phyloP scores from a whole-genome alignment of 176 grass and related monocot genomes.

The Calamus simplicifolius region DNA sequence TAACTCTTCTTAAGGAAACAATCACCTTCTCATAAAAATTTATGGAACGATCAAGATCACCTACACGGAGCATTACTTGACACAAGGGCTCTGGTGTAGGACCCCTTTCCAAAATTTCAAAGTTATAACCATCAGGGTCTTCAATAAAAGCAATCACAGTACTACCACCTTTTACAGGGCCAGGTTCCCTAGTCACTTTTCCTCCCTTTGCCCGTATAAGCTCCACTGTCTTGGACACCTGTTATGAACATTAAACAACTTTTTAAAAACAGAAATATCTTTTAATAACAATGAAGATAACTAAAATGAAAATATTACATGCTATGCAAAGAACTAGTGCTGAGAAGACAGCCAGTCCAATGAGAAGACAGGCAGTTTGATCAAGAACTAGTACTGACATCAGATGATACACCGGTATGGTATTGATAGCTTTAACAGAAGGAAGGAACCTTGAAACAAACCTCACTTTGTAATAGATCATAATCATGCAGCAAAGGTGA shows the following conservation, averaged over 20 bases:
- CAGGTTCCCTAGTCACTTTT: conserved; percentile 83
- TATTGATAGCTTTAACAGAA: too few relatives aligned
- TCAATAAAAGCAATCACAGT: conserved; percentile 85
- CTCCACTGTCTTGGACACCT: conserved; percentile 90
- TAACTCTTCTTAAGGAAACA: not conserved
- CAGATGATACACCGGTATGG: too few relatives aligned
- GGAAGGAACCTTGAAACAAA: too few relatives aligned
- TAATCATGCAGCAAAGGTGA: too few relatives aligned
- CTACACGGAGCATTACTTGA: conserved; percentile 97
- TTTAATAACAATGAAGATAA: too few relatives aligned
- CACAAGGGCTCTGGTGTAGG: conserved; percentile 87
- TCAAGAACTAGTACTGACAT: too few relatives aligned
- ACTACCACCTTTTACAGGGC: conserved; percentile 76
- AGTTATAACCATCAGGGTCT: conserved; percentile 95
- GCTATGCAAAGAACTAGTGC: too few relatives aligned
- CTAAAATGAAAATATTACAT: too few relatives aligned
- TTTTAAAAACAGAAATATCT: too few relatives aligned
- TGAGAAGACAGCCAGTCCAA: too few relatives aligned
- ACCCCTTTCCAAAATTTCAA: conserved; percentile 88
- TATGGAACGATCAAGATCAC: conserved; percentile 81
- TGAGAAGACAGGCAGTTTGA: too few relatives aligned
- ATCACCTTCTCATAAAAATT: conserved; percentile 89
- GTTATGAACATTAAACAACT: conserved; percentile 2
- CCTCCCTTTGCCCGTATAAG: conserved; percentile 90
- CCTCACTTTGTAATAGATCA: too few relatives aligned